phyloP scores from a whole-genome alignment of 2,329 filamentous ascomycete genomes.

The Colletotrichum graminicola region DNA sequence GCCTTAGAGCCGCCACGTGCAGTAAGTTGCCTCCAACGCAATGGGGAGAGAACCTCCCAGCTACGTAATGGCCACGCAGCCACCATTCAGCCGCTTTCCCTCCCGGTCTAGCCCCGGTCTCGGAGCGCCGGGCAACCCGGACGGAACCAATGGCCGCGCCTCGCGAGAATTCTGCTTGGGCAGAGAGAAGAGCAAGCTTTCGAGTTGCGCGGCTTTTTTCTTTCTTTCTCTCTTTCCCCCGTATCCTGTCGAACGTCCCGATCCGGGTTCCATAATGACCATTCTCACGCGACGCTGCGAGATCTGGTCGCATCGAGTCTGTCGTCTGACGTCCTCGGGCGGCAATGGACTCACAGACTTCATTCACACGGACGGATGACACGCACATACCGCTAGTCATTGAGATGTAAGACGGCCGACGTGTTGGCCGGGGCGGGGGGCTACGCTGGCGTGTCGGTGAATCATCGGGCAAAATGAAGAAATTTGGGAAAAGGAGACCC shows the following conservation, averaged over 20 bases:
- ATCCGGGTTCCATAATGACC: background rate
- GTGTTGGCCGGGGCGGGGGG: too few species aligned
- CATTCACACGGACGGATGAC: too few species aligned
- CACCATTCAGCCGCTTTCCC: background rate
- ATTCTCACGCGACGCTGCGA: background rate
- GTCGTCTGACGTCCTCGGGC: too few species aligned
- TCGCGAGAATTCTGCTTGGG: constrained; percentile 30
- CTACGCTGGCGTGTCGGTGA: too few species aligned
- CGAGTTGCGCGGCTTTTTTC: background rate
- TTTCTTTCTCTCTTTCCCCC: too few species aligned
- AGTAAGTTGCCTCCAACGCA: background rate
- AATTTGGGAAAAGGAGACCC: too few species aligned
- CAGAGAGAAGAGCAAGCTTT: constrained; percentile 2
- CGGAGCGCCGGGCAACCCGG: background rate
- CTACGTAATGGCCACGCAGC: background rate
- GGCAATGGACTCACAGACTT: too few species aligned
- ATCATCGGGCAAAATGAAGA: too few species aligned
- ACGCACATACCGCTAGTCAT: background rate
- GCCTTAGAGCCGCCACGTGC: constrained; percentile 9
- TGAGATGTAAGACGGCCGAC: too few species aligned
- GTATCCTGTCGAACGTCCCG: background rate
- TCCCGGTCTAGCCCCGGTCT: background rate
- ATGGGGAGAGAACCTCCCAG: background rate
- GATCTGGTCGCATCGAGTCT: background rate
- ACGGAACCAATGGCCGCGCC: constrained; percentile 12